phyloP scores from a whole-genome alignment of 306 rosid genomes.

The Gastrolobium villosum region DNA sequence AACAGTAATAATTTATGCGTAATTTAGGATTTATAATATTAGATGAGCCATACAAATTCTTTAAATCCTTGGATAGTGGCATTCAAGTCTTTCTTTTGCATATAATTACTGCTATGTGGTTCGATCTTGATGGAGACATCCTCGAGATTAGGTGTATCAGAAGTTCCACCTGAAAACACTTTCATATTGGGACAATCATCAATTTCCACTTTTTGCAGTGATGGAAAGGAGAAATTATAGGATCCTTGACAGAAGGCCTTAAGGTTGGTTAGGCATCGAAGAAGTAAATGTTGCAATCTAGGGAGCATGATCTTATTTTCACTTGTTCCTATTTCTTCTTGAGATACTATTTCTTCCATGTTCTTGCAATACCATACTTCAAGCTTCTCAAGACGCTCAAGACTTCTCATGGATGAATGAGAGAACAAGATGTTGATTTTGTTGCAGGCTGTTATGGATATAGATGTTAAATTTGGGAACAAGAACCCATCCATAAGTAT shows the following conservation, averaged over 20 bases:
- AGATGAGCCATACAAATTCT: constrained; percentile 28
- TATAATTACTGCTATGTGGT: background rate
- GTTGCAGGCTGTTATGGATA: background rate
- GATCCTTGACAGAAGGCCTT: constrained; percentile 4
- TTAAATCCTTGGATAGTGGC: background rate
- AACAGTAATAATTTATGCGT: no score
- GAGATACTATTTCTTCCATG: constrained; percentile 12
- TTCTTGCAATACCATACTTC: background rate
- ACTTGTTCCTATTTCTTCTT: background rate
- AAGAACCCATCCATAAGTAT: background rate
- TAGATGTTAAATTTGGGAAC: background rate
- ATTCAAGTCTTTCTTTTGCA: constrained; percentile 1
- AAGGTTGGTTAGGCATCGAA: background rate
- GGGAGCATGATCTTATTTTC: background rate
- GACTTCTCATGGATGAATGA: background rate
- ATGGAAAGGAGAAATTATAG: background rate
- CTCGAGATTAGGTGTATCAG: background rate
- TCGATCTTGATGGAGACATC: background rate
- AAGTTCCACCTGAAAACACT: background rate
- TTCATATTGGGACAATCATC: background rate
- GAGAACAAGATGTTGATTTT: background rate
- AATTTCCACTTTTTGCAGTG: background rate
- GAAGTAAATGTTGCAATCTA: background rate
- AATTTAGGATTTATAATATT: no score
- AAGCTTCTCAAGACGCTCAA: background rate